A percentile compares a stretch with the other conserved stretches of the same genome.
phyloP scores from a whole-genome alignment of 768 basidiomycete genomes.

The Boletus reticuloceps region DNA sequence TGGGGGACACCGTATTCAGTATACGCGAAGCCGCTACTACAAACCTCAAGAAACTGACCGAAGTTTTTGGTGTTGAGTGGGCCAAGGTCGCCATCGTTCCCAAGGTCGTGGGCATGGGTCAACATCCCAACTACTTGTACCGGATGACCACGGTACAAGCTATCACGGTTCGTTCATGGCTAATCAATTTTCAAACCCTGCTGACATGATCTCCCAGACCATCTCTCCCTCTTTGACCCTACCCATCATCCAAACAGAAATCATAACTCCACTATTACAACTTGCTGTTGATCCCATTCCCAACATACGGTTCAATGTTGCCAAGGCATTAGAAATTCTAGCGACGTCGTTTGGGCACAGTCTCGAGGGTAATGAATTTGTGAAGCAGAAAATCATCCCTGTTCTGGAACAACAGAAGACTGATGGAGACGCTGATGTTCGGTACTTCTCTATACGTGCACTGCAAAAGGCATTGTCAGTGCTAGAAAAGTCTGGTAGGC shows the following conservation, averaged over 20 bases:
- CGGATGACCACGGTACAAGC: conserved; percentile 99
- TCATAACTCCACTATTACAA: conserved; percentile 79
- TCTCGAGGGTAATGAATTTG: conserved; percentile 71
- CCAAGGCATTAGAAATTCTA: conserved; percentile 90
- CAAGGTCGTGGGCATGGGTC: conserved; percentile 95
- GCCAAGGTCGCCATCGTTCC: conserved; percentile 91
- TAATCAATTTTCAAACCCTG: no score
- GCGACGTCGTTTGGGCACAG: conserved; percentile 63
- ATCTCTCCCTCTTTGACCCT: conserved; percentile 87
- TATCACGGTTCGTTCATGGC: conserved; percentile 69
- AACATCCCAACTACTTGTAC: conserved; percentile 95
- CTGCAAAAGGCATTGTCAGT: conserved; percentile 52
- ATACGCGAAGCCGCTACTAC: conserved; percentile 98
- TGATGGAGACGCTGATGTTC: conserved; percentile 93
- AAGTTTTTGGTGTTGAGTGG: conserved; percentile 99
- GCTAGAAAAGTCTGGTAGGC: conserved; percentile 39
- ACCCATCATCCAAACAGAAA: conserved; percentile 78
- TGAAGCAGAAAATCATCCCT: conserved; percentile 74
- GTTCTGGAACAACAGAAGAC: conserved; percentile 81
- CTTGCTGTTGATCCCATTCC: conserved; percentile 91
- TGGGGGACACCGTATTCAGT: conserved; percentile 97
- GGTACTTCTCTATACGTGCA: conserved; percentile 87
- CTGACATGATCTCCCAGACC: conserved; percentile 54
- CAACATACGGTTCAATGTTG: conserved; percentile 99
- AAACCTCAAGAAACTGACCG: conserved; percentile 95